Evolutionary conservation across 1,139 yeast genomes (phyloP).

Genomic region (Geotrichum reessii): DNA sequence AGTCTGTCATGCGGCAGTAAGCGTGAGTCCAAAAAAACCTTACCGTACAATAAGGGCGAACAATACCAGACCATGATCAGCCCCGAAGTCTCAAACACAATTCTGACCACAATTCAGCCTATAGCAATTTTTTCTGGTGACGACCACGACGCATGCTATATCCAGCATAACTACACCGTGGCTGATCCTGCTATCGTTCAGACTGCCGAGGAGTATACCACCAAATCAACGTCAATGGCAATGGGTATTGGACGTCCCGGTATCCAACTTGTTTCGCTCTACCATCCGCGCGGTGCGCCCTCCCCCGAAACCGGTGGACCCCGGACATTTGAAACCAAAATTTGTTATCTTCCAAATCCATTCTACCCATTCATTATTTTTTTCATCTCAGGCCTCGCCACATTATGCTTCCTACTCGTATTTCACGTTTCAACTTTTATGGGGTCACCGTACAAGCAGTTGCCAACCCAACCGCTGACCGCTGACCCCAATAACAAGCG

Average conservation of each 20-base stretch:
- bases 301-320: conserved; percentile 8
- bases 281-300: conserved; percentile 9
- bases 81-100: conserved; percentile 49
- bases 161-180: conserved; percentile 48
- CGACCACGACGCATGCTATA: conserved; percentile 92
- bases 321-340: conserved; percentile 33
- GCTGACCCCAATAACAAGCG: background rate
- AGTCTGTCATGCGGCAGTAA: conserved; percentile 57
- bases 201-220: conserved; percentile 67
- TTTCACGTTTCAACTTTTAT: conserved; percentile 23
- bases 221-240: conserved; percentile 87
- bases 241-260: conserved; percentile 86
- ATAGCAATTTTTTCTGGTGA: conserved; percentile 78
- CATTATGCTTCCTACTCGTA: conserved; percentile 20
- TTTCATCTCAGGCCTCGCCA: conserved; percentile 25
- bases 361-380: conserved; percentile 42
- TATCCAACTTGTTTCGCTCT: conserved; percentile 67
- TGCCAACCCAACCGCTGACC: background rate
- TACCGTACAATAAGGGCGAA: conserved; percentile 57
- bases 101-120: conserved; percentile 58
- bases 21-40: conserved; percentile 56
- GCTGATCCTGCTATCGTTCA: conserved; percentile 32
- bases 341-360: conserved; percentile 73
- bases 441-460: background rate
- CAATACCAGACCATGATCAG: conserved; percentile 77